Evolutionary conservation across 495 filamentous ascomycete genomes (phyloP).

Genomic region (Penicillium diatomitis): DNA sequence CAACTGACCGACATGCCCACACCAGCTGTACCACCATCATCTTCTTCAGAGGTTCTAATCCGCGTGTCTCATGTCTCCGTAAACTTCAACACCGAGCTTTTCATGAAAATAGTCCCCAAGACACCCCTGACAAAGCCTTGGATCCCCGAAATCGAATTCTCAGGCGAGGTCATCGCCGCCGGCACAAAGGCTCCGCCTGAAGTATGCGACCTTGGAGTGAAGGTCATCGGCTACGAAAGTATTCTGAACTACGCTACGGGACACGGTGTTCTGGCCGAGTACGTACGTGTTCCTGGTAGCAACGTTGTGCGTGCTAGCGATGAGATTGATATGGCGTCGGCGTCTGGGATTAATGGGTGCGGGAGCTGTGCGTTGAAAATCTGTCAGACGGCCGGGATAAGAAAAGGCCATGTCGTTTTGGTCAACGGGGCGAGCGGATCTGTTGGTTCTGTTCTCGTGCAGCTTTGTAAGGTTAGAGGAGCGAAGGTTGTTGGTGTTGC

Average conservation of each 20-base stretch:
- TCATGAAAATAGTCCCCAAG: constrained; percentile 5
- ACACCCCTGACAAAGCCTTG: constrained; percentile 7
- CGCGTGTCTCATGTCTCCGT: constrained; percentile 15
- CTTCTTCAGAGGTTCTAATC: constrained; percentile 10
- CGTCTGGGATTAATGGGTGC: constrained; percentile 13
- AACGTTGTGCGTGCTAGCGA: constrained; percentile 5
- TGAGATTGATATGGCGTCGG: constrained; percentile 15
- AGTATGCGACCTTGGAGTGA: constrained; percentile 5
- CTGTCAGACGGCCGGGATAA: constrained; percentile 15
- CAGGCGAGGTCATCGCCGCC: constrained; percentile 11
- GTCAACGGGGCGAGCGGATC: constrained; percentile 22
- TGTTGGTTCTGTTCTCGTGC: constrained; percentile 12
- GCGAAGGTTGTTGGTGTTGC: constrained; percentile 17
- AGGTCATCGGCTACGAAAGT: constrained; percentile 11
- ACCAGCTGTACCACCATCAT: constrained; percentile 2
- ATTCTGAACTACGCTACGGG: constrained; percentile 6
- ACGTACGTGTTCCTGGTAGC: constrained; percentile 7
- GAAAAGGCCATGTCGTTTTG: constrained; percentile 15
- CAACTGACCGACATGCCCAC: constrained; percentile 4
- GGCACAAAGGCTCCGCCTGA: constrained; percentile 6
- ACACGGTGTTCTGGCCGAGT: constrained; percentile 11
- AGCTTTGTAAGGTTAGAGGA: constrained; percentile 17
- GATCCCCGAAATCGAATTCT: constrained; percentile 14
- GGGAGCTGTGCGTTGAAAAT: constrained; percentile 19
- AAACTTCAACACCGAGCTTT: constrained; percentile 4